A percentile compares a stretch with the other conserved stretches of the same genome.
Conservation (phyloP, 2,329 filamentous ascomycete species). For the Phyllosticta citriasiana region DNA sequence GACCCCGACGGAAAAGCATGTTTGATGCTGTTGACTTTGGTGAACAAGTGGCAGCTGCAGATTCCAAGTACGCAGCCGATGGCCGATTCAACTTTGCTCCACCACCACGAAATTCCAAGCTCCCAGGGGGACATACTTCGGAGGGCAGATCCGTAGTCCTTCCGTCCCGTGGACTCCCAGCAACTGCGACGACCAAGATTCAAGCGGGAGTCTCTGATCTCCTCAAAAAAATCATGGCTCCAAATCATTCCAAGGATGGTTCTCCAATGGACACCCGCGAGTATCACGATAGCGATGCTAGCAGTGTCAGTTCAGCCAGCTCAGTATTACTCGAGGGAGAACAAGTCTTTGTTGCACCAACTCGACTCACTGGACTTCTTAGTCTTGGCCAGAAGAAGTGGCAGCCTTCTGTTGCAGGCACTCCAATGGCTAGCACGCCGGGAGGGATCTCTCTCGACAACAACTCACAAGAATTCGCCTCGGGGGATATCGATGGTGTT, state of each 20-base stretch:
- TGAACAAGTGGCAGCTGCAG: slow-evolving; percentile 36
- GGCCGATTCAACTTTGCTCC: slow-evolving; percentile 32
- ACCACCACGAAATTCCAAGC: not conserved
- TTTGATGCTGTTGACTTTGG: slow-evolving; percentile 46
- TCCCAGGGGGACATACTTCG: not conserved
- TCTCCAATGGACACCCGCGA: not conserved
- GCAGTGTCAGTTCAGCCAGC: slow-evolving; percentile 1
- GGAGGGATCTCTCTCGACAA: not conserved
- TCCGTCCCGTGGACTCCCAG: not conserved
- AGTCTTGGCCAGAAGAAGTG: not conserved
- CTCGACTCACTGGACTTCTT: not conserved
- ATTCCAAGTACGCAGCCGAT: slow-evolving; percentile 43
- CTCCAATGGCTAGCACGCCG: slow-evolving; percentile 1
- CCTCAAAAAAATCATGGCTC: not conserved
- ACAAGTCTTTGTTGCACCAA: not conserved
- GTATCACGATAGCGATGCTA: slow-evolving; percentile 2
- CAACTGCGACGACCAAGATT: not conserved
- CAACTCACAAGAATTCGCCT: not conserved
- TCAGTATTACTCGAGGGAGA: not conserved
- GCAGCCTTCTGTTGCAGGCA: not conserved
- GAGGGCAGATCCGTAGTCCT: not conserved
- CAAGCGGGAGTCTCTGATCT: not conserved
- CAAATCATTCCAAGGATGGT: not conserved
- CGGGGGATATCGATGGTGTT: not conserved
- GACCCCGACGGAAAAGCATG: slow-evolving; percentile 28